Base-by-base conservation (phyloP, 1,284 basidiomycete genomes). In the Leccinum glutinopallens region DNA sequence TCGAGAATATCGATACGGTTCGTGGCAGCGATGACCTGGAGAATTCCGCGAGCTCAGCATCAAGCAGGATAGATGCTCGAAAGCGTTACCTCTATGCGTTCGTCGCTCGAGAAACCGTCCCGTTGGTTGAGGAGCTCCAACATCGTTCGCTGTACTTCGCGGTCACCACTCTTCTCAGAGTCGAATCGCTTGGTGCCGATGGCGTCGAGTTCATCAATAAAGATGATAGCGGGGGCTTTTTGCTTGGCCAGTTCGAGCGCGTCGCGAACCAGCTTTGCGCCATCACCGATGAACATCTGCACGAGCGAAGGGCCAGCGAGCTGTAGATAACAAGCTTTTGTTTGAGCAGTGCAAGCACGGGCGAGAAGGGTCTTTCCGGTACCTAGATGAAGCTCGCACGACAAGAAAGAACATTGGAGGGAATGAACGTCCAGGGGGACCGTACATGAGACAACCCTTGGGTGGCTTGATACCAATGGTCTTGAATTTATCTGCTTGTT, bases 61-160 rank as follows among this genome's bases (percentile, higher is more conserved):
- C 62, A 35, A 60, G 59, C 7, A 41, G 3, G 63, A 46, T 62
- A 35, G 17, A 64, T 53, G 5, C 33, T 33, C 5, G 17, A 29
- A 55, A 63, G 1, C 71, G 82, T 67, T 69, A 89, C 94, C 87
- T 99, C 99, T 83, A 99, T 99, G 65, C 96, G 87, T 66, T 95
- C 92, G 75, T 99, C 96, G 70, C 92, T 95, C 64, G 93, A 93
- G 78, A 99, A 99, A 58, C 97, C 97, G 73, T 99, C 97, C 66
- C 99, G 81, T 79, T 99, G 97, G 79, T 98, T 98, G 76, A 99
- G 96, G 63, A 99, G 85, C 79, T 99, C 97, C 77, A 99, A 83
- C 97, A 99, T 99, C n/a, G 97, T 99, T 73, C 97, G 83, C 80
- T 99, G 97, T 19, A 99, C 97, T 77, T 99, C 97, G 77, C 98